Conservation (phyloP, 345 rosid genomes). For the Euphorbia lathyris region DNA sequence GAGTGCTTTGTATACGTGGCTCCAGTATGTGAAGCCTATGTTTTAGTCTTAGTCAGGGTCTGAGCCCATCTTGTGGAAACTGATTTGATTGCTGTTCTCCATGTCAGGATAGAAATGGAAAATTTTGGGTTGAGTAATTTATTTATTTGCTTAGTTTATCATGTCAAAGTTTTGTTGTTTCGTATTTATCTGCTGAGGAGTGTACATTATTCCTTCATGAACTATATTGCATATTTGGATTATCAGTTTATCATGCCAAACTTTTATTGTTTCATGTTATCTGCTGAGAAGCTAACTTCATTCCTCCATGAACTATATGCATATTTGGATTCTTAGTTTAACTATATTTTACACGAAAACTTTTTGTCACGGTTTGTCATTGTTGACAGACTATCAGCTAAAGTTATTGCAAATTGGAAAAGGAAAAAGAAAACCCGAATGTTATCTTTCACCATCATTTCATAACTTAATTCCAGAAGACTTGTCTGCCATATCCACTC, state of each 20-base stretch:
- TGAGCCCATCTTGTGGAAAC: background rate
- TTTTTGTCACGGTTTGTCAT: background rate
- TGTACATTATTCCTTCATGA: background rate
- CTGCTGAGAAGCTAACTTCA: background rate
- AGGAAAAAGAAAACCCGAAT: background rate
- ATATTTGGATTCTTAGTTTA: background rate
- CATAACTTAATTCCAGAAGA: background rate
- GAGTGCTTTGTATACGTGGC: background rate
- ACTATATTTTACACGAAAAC: background rate
- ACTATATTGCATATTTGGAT: background rate
- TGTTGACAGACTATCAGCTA: background rate
- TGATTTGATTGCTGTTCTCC: background rate
- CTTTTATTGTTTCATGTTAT: background rate
- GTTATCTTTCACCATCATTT: background rate
- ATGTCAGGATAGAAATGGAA: background rate
- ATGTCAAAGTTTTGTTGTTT: background rate
- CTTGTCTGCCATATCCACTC: background rate
- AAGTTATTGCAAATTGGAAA: background rate
- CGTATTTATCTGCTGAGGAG: background rate
- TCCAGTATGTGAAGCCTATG: background rate
- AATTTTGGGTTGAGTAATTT: background rate
- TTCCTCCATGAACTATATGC: background rate
- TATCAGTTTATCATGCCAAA: background rate
- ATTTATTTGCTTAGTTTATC: background rate
- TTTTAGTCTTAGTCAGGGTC: background rate